These are phyloP conservation scores for Pythium aphanidermatum DNA, from an alignment of 352 stramenopile species.

Conservation along the genomic window DNA sequence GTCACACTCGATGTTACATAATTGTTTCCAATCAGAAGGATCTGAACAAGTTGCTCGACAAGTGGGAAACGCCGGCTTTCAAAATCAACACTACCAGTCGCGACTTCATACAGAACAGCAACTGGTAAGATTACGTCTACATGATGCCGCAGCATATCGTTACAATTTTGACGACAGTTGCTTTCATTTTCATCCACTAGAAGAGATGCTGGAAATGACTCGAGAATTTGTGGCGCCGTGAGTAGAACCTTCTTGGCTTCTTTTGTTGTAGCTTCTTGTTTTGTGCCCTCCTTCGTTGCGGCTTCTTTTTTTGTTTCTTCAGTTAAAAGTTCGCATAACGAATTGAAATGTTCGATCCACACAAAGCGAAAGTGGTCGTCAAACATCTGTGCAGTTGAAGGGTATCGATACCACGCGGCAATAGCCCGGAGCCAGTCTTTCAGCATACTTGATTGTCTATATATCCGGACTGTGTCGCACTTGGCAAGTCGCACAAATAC, in stretches of 20 bases:
- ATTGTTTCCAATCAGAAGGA: slow-evolving; percentile 2
- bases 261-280: no score
- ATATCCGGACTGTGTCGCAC: slow-evolving; percentile 24
- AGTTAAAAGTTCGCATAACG: slow-evolving; percentile 7
- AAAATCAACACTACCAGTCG: neutral
- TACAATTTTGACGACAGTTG: neutral
- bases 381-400: slow-evolving; percentile 31
- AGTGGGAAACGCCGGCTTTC: slow-evolving; percentile 5
- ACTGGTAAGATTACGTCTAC: slow-evolving; percentile 16
- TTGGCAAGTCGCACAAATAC: slow-evolving; percentile 45
- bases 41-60: slow-evolving; percentile 7
- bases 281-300: no score
- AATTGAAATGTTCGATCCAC: slow-evolving; percentile 31
- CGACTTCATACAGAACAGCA: slow-evolving; percentile 18
- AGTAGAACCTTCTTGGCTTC: neutral
- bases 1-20: neutral
- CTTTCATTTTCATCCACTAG: neutral
- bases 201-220: slow-evolving; percentile 6
- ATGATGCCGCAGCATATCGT: slow-evolving; percentile 3
- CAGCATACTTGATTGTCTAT: slow-evolving; percentile 24
- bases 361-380: slow-evolving; percentile 63
- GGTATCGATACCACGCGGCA: slow-evolving; percentile 41
- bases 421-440: slow-evolving; percentile 43
- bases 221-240: slow-evolving; percentile 11
- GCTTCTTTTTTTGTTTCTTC: slow-evolving; percentile 16